Evolutionary conservation across 2,329 filamentous ascomycete species (phyloP), one percentile per base, ranked within the genome.

Genomic region (Daldinia sp.): DNA sequence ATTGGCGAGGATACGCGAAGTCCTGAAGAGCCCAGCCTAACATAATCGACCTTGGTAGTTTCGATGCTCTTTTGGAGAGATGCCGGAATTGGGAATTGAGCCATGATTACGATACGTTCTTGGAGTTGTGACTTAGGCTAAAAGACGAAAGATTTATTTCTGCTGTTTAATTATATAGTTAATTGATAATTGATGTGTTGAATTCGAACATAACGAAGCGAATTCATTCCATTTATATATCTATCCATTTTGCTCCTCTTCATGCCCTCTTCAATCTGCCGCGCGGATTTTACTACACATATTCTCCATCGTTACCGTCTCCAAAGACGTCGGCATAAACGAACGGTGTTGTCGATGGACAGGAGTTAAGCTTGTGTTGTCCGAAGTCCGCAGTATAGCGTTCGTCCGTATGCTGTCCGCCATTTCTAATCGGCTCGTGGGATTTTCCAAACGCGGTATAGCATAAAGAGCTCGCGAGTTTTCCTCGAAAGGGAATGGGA

Each of bases 21-120:
- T 5, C 68, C 68, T 1, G 68, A 70, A 26, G 68, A 65, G 33
- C 68, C 68, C 15, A 70, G 57, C 12, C 51, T 5, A 79, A 76
- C 62, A 75, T 86, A 86, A 57, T 84, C 82, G 65, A 78, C 80
- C 70, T 85, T 85, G 65, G 82, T 80, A 60, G 71, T 48, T 15
- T 60, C 65, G 61, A 70, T 5, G 39, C 68, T 70, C 44, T 70
- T 60, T 58, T 70, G 68, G 35, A 70, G 15, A 9, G 68, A 70
- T 54, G 20, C 42, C 20, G 68, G 68, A n/a, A 70, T 37, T 39
- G 65, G 68, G 12, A 70, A 9, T 20, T 63, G 37, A 23, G 51
- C 35, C 68, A 70, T 70, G 53, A 3, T 59, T 56, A 26, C 26
- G 23, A 4, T 28, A 10, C 28, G 51, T 39, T 20, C 7, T 42